These are phyloP conservation scores for Fusarium paranaense DNA, from an alignment of 2,329 filamentous ascomycete species.

Conservation along the genomic window DNA sequence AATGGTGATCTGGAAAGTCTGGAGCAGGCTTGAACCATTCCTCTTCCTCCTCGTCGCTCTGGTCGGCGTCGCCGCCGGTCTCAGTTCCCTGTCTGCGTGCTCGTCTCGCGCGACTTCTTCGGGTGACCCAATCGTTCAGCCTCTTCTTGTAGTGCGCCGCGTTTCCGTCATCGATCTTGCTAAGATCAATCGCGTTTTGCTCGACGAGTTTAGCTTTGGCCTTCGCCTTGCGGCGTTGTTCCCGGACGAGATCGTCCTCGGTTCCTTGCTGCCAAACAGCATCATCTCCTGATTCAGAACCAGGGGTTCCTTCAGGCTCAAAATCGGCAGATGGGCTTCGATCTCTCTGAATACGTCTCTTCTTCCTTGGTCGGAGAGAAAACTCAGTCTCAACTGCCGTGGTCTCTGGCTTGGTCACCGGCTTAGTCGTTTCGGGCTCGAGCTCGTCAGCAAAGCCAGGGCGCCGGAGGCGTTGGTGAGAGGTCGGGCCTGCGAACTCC, in stretches of 20 bases:
- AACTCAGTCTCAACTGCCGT: conserved; percentile 63
- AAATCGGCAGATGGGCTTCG: conserved; percentile 62
- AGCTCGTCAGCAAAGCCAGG: conserved; percentile 72
- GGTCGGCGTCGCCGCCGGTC: conserved; percentile 50
- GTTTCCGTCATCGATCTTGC: conserved; percentile 86
- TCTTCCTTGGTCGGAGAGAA: conserved; percentile 69
- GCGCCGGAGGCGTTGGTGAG: conserved; percentile 78
- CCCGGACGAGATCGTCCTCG: conserved; percentile 53
- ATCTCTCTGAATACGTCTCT: conserved; percentile 55
- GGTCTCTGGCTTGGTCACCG: conserved; percentile 31
- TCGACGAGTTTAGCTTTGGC: conserved; percentile 51
- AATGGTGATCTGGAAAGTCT: conserved; percentile 78
- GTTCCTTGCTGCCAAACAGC: conserved; percentile 53
- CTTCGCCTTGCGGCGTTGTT: conserved; percentile 57
- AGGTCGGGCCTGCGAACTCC: conserved; percentile 63
- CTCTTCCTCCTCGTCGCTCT: conserved; percentile 59
- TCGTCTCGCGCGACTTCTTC: conserved; percentile 56
- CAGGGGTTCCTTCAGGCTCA: conserved; percentile 48
- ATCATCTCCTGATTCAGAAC: conserved; percentile 50
- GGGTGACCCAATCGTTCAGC: conserved; percentile 78
- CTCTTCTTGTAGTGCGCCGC: conserved; percentile 83
- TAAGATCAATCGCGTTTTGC: conserved; percentile 61
- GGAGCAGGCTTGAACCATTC: conserved; percentile 92
- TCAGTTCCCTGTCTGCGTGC: conserved; percentile 54
- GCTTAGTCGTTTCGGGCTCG: conserved; percentile 15